phyloP scores from a whole-genome alignment of 2,329 filamentous ascomycete genomes.

The Epichloe baconii region DNA sequence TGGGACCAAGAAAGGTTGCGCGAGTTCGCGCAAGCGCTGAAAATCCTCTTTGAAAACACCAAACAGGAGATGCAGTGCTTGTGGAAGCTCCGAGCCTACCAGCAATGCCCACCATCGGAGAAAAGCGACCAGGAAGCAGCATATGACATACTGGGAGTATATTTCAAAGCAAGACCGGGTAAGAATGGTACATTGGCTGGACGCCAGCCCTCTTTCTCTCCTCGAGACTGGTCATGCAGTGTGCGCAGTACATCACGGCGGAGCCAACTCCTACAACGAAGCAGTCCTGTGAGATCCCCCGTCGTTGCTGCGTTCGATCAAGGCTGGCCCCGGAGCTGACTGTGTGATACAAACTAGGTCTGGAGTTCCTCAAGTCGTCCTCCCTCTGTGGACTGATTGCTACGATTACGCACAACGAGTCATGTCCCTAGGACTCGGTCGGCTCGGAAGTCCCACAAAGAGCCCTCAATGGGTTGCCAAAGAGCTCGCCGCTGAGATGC shows the following conservation, averaged over 20 bases:
- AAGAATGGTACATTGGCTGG: slow-evolving; percentile 26
- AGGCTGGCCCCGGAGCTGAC: too few relatives aligned
- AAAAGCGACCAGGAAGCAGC: slow-evolving; percentile 6
- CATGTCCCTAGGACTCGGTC: slow-evolving; percentile 29
- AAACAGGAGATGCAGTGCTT: slow-evolving; percentile 15
- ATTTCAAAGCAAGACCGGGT: slow-evolving; percentile 18
- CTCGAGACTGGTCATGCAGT: slow-evolving; percentile 24
- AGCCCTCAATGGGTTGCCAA: slow-evolving; percentile 11
- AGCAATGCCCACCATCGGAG: neutral
- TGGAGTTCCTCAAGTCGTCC: slow-evolving; percentile 31
- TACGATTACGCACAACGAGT: slow-evolving; percentile 32
- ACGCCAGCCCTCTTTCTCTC: slow-evolving; percentile 21
- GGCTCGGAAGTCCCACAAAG: slow-evolving; percentile 11
- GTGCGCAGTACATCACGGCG: slow-evolving; percentile 31
- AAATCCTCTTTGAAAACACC: slow-evolving; percentile 19
- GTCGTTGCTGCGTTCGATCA: neutral
- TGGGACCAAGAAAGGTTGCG: slow-evolving; percentile 20
- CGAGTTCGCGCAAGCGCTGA: slow-evolving; percentile 25
- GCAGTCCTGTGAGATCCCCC: slow-evolving; percentile 18
- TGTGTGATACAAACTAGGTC: slow-evolving; percentile 14
- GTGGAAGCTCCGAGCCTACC: slow-evolving; percentile 18
- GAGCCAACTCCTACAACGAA: slow-evolving; percentile 29
- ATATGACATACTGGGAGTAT: slow-evolving; percentile 11
- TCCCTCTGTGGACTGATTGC: slow-evolving; percentile 31
- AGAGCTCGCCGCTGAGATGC: neutral